Percentiles rank a stretch among this genome's conserved stretches.
Conservation (phyloP, 805 yeast genomes). For the Ascoidea tarda region DNA sequence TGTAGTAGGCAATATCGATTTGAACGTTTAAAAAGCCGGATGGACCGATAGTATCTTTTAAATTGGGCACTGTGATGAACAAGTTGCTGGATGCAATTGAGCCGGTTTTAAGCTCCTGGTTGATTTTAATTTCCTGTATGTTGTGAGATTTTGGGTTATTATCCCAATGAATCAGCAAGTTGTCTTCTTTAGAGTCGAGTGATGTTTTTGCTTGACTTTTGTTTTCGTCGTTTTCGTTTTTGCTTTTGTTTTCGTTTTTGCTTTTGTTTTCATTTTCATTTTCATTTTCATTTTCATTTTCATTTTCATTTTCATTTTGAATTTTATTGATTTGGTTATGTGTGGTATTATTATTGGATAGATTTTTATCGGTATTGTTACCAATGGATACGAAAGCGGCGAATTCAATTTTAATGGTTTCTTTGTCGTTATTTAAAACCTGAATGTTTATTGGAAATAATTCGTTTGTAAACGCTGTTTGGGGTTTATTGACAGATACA, state of each 20-base stretch:
- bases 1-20: conserved; percentile 13
- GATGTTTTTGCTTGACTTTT: too few species aligned
- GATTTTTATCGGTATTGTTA: neutral
- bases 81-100: too few species aligned
- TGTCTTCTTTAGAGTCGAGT: neutral
- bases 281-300: neutral
- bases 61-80: neutral
- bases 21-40: conserved; percentile 7
- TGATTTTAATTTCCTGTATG: neutral
- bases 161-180: conserved; percentile 11
- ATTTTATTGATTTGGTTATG: neutral
- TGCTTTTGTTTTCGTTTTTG: too few species aligned
- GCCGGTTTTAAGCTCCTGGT: neutral
- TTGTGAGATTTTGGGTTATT: conserved; percentile 3
- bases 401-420: conserved; percentile 17
- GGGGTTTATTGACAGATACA: conserved; percentile 13
- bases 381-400: conserved; percentile 7
- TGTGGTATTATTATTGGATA: too few species aligned
- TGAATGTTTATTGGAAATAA: conserved; percentile 13
- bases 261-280: neutral
- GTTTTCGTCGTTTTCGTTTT: too few species aligned
- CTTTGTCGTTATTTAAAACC: conserved; percentile 19
- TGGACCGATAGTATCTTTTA: neutral
- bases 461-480: conserved; percentile 20
- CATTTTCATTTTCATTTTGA: neutral